Percentiles rank a stretch among this genome's conserved stretches.
phyloP scores from a whole-genome alignment of 2,329 filamentous ascomycete species.

The Fusarium bactridioides region DNA sequence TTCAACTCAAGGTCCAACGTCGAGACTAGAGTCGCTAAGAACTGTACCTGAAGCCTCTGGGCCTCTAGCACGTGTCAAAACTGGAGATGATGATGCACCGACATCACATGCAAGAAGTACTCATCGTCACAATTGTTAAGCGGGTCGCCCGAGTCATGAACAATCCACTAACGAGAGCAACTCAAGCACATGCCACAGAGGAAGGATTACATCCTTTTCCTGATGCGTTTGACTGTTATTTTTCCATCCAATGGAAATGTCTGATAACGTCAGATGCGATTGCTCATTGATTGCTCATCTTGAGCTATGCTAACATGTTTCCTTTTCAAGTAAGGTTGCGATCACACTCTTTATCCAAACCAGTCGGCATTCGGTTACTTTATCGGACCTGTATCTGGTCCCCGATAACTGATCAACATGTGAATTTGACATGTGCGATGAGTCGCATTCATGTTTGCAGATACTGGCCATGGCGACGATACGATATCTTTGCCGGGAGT shows the following conservation, averaged over 20 bases:
- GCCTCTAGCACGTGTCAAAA: conserved; percentile 42
- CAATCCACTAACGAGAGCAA: conserved; percentile 27
- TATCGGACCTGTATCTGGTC: conserved; percentile 10
- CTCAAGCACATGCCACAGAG: conserved; percentile 12
- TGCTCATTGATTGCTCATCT: conserved; percentile 20
- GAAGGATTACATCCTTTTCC: conserved; percentile 21
- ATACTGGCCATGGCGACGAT: not conserved
- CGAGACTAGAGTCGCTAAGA: conserved; percentile 4
- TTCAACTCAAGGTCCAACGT: not conserved
- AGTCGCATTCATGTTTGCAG: not conserved
- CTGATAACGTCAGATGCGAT: conserved; percentile 18
- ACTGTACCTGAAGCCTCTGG: conserved; percentile 22
- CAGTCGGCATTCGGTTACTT: conserved; percentile 30
- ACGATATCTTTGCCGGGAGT: not conserved
- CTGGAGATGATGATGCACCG: conserved; percentile 31
- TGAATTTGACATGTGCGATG: conserved; percentile 6
- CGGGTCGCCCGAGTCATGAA: conserved; percentile 30
- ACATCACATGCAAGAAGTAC: conserved; percentile 37
- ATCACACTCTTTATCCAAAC: conserved; percentile 9
- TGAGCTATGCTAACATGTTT: conserved; percentile 9
- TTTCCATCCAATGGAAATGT: conserved; percentile 23
- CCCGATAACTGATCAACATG: conserved; percentile 15
- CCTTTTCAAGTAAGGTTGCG: conserved; percentile 8
- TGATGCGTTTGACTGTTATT: conserved; percentile 26
- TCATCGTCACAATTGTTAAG: conserved; percentile 23